Evolutionary conservation across 2,329 filamentous ascomycete species (phyloP).

Genomic region (Sarocladiaceae sp.): DNA sequence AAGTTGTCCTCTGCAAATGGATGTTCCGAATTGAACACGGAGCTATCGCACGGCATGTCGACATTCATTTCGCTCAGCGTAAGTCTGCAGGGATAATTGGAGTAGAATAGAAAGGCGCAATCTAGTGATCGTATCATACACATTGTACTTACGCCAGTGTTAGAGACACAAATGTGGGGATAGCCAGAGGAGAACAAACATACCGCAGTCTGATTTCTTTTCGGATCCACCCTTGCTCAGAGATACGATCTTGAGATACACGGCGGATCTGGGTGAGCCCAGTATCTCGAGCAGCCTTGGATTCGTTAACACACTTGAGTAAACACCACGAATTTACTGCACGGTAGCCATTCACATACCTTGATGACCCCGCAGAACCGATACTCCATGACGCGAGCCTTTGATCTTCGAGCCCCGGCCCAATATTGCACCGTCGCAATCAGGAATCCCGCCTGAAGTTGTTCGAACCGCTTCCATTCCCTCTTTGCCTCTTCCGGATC

Average conservation of each 20-base stretch:
- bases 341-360: background rate
- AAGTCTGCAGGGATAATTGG: constrained; percentile 3
- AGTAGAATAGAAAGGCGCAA: constrained; percentile 6
- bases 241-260: constrained; percentile 5
- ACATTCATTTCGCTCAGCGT: background rate
- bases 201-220: constrained; percentile 4
- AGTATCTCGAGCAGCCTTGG: constrained; percentile 3
- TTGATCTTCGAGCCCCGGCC: constrained; percentile 3
- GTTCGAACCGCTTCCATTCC: constrained; percentile 6
- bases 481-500: background rate
- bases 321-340: background rate
- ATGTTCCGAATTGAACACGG: constrained; percentile 2
- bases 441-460: constrained; percentile 1
- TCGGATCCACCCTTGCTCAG: constrained; percentile 5
- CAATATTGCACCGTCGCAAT: constrained; percentile 3
- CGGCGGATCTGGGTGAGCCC: background rate
- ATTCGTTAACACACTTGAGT: background rate
- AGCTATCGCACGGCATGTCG: constrained; percentile 3
- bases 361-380: constrained; percentile 4
- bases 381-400: constrained; percentile 5
- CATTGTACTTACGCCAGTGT: background rate
- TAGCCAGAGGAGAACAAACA: background rate
- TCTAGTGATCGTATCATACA: constrained; percentile 6
- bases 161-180: background rate
- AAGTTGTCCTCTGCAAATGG: constrained; percentile 4